phyloP scores from a whole-genome alignment of 352 stramenopile species.

The Phytophthora palmivora region DNA sequence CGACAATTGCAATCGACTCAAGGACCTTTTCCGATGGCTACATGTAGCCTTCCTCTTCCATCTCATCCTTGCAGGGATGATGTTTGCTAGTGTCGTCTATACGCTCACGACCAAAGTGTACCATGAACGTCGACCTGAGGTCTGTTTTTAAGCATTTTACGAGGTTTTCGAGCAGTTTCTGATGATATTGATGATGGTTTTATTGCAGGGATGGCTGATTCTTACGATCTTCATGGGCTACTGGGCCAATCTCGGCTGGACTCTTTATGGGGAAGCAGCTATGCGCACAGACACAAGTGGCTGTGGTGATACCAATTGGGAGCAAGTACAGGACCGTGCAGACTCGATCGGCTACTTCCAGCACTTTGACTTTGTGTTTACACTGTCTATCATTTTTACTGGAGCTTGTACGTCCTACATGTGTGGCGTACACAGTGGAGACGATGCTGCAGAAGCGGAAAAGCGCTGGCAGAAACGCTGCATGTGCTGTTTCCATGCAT shows the following conservation, averaged over 20 bases:
- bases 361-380: slow-evolving; percentile 78
- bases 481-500: slow-evolving; percentile 64
- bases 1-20: slow-evolving; percentile 47
- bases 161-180: slow-evolving; percentile 1
- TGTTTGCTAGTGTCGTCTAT: slow-evolving; percentile 44
- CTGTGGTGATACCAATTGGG: slow-evolving; percentile 56
- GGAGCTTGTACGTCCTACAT: slow-evolving; percentile 66
- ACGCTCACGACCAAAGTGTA: slow-evolving; percentile 70
- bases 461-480: slow-evolving; percentile 73
- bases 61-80: slow-evolving; percentile 43
- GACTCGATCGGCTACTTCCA: slow-evolving; percentile 69
- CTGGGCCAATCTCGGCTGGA: slow-evolving; percentile 58
- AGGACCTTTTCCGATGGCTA: slow-evolving; percentile 68
- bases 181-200: slow-evolving; percentile 1
- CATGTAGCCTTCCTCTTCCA: slow-evolving; percentile 63
- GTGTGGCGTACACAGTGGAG: slow-evolving; percentile 70
- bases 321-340: slow-evolving; percentile 60
- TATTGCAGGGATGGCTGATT: slow-evolving; percentile 54
- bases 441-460: slow-evolving; percentile 59
- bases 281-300: slow-evolving; percentile 59
- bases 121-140: slow-evolving; percentile 58
- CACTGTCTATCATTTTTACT: slow-evolving; percentile 43
- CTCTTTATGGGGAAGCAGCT: slow-evolving; percentile 60
- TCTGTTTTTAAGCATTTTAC: slow-evolving; percentile 15
- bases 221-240: slow-evolving; percentile 68